A percentile compares a stretch with the other conserved stretches of the same genome.
Conservation (phyloP, 1,284 basidiomycete genomes). For the Puccinia novopanici region DNA sequence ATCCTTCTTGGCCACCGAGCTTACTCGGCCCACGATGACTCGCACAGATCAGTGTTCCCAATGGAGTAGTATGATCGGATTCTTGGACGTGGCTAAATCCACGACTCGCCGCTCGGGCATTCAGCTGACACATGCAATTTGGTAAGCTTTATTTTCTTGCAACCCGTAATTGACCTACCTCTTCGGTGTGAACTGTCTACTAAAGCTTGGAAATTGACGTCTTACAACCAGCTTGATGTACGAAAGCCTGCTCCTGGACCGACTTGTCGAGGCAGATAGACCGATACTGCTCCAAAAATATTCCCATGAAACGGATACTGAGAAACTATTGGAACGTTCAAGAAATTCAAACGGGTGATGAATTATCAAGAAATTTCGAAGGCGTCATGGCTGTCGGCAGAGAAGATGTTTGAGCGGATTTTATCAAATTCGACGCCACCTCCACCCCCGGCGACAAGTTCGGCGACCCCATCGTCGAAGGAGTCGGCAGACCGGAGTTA, state of each 20-base stretch:
- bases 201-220: not conserved
- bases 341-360: constrained; percentile 28
- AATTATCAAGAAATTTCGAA: constrained; percentile 31
- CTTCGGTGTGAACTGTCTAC: not conserved
- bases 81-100: constrained; percentile 25
- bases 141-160: constrained; percentile 10
- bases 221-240: constrained; percentile 33
- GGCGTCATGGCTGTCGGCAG: constrained; percentile 3
- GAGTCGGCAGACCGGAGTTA: not conserved
- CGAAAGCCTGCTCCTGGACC: constrained; percentile 33
- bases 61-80: constrained; percentile 36
- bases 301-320: constrained; percentile 28
- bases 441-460: not conserved
- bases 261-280: constrained; percentile 26
- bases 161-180: not conserved
- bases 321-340: constrained; percentile 29
- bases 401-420: constrained; percentile 28
- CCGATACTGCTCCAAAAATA: constrained; percentile 22
- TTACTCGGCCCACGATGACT: not conserved
- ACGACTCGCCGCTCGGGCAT: constrained; percentile 33
- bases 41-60: constrained; percentile 7
- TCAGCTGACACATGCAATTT: constrained; percentile 36
- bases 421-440: not conserved
- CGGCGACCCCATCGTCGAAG: not conserved
- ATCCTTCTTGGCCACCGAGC: constrained; percentile 35